A percentile compares a stretch with the other conserved stretches of the same genome.
phyloP scores from a whole-genome alignment of 345 rosid species.

The Stellera chamaejasme region DNA sequence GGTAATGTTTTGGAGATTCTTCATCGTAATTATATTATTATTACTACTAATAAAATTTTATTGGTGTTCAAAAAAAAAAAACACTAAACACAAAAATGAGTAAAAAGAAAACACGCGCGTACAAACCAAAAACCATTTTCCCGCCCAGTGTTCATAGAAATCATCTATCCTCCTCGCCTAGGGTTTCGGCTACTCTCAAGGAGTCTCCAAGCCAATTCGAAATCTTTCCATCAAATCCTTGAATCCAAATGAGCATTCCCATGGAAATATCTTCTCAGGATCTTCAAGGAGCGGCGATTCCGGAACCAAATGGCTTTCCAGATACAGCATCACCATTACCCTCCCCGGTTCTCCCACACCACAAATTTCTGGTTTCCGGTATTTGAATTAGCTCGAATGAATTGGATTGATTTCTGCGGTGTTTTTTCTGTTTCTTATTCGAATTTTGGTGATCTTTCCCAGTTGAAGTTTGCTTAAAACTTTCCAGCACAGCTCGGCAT shows the following conservation, averaged over 20 bases:
- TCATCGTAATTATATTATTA: no score
- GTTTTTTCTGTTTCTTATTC: not conserved
- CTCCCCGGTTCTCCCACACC: slow-evolving; percentile 24
- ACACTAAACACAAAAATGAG: no score
- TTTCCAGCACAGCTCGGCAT: slow-evolving; percentile 70
- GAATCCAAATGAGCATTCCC: slow-evolving; percentile 41
- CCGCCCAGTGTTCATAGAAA: slow-evolving; percentile 14
- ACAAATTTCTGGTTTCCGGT: slow-evolving; percentile 72
- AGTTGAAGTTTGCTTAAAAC: slow-evolving; percentile 94
- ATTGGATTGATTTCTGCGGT: not conserved
- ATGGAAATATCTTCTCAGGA: slow-evolving; percentile 52
- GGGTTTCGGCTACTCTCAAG: slow-evolving; percentile 6
- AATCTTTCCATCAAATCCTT: slow-evolving; percentile 6
- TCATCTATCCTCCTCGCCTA: not conserved
- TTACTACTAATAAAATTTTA: no score
- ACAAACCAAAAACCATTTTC: not conserved
- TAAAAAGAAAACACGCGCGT: no score
- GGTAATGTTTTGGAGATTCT: no score
- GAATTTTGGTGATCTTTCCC: slow-evolving; percentile 6
- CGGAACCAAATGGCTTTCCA: slow-evolving; percentile 22
- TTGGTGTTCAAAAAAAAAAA: no score
- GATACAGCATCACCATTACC: slow-evolving; percentile 21
- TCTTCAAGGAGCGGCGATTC: slow-evolving; percentile 14
- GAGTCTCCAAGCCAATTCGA: slow-evolving; percentile 3
- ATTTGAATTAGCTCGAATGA: not conserved